phyloP scores from a whole-genome alignment of 2,329 filamentous ascomycete species.

The Truncatella angustata region DNA sequence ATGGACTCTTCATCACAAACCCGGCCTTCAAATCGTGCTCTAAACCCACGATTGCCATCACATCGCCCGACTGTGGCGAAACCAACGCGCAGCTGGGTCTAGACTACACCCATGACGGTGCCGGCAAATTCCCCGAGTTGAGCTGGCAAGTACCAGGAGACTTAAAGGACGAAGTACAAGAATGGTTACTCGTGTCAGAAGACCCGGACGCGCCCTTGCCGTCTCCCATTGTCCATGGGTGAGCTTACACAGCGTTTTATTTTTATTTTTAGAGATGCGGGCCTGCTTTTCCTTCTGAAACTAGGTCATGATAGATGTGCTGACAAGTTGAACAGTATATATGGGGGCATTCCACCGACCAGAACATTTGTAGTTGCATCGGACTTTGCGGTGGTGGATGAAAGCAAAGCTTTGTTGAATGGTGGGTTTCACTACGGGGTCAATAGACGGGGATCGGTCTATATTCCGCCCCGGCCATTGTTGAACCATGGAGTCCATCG shows the following conservation, averaged over 20 bases:
- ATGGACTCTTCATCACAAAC: slow-evolving; percentile 34
- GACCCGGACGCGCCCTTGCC: slow-evolving; percentile 46
- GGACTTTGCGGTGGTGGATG: slow-evolving; percentile 36
- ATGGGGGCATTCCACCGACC: slow-evolving; percentile 35
- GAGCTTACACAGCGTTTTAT: slow-evolving; percentile 15
- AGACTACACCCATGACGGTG: slow-evolving; percentile 38
- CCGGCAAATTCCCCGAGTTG: slow-evolving; percentile 38
- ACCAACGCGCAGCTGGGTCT: slow-evolving; percentile 31
- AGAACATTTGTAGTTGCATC: slow-evolving; percentile 30
- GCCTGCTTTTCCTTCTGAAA: too few species aligned
- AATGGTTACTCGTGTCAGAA: slow-evolving; percentile 46
- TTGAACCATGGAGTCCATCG: slow-evolving; percentile 50
- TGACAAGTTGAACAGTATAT: slow-evolving; percentile 28
- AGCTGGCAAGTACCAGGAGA: slow-evolving; percentile 34
- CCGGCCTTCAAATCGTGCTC: slow-evolving; percentile 32
- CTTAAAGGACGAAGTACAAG: slow-evolving; percentile 27
- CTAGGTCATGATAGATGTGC: too few species aligned
- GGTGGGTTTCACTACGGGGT: slow-evolving; percentile 47
- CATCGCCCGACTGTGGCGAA: slow-evolving; percentile 38
- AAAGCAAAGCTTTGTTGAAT: slow-evolving; percentile 28
- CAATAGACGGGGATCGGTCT: slow-evolving; percentile 38
- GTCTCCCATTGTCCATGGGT: slow-evolving; percentile 45
- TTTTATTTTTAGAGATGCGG: too few species aligned
- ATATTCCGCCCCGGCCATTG: slow-evolving; percentile 44
- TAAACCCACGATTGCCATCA: slow-evolving; percentile 35